These are phyloP conservation scores for Diaporthe helianthi DNA, from an alignment of 2,329 filamentous ascomycete species.

Conservation along the genomic window DNA sequence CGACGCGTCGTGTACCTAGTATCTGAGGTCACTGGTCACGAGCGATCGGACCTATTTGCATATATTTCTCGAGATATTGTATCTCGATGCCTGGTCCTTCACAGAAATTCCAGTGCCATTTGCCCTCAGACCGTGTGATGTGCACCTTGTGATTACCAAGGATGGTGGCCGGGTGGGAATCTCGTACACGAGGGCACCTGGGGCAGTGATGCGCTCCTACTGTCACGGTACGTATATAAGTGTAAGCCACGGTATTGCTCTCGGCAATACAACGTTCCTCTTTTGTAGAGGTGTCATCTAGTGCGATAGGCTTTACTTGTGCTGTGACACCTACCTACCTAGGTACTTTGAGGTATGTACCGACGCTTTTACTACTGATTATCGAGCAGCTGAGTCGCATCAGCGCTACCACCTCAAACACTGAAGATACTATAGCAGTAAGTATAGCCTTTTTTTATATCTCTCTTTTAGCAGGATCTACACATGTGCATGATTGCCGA, in stretches of 20 bases:
- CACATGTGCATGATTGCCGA: background rate
- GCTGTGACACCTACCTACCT: too few species aligned
- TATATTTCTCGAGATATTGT: background rate
- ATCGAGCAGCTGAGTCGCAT: constrained; percentile 3
- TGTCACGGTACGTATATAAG: too few species aligned
- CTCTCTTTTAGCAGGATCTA: background rate
- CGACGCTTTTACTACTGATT: background rate
- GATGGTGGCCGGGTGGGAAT: background rate
- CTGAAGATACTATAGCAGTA: background rate
- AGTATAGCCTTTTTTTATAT: too few species aligned
- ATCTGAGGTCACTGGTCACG: background rate
- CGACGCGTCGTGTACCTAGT: background rate
- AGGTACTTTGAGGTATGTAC: too few species aligned
- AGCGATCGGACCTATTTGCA: background rate
- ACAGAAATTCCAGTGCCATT: background rate
- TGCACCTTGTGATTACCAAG: background rate
- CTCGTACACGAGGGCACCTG: background rate
- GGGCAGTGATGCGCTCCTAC: background rate
- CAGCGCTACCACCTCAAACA: background rate
- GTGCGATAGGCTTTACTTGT: too few species aligned
- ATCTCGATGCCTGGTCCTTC: background rate
- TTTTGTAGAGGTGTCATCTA: too few species aligned
- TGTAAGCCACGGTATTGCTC: too few species aligned
- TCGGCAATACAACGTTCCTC: too few species aligned
- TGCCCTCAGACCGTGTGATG: background rate